Percentiles rank a stretch among this genome's conserved stretches.
These are phyloP conservation scores for Saccharomyces pastorianus DNA, from an alignment of 1,139 yeast genomes.

Conservation along the genomic window DNA sequence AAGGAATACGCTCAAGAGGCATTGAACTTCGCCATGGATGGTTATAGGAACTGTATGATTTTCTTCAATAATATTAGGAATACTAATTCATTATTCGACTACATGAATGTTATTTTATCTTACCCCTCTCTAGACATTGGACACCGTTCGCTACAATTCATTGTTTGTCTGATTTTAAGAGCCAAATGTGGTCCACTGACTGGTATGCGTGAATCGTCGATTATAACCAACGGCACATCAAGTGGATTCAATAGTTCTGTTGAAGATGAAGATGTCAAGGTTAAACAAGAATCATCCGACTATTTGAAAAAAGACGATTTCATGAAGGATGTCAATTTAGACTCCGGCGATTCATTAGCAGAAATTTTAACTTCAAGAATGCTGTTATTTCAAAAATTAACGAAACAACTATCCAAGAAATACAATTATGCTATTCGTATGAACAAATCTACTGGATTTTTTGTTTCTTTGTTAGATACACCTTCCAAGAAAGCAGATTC, in stretches of 20 bases:
- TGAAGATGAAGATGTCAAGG: slow-evolving; percentile 13
- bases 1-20: slow-evolving; percentile 36
- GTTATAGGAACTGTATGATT: slow-evolving; percentile 34
- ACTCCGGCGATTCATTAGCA: slow-evolving; percentile 33
- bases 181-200: slow-evolving; percentile 39
- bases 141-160: slow-evolving; percentile 44
- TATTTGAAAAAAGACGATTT: slow-evolving; percentile 12
- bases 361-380: slow-evolving; percentile 33
- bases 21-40: slow-evolving; percentile 35
- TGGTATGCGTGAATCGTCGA: slow-evolving; percentile 27
- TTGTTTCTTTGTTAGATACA: slow-evolving; percentile 35
- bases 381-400: slow-evolving; percentile 33
- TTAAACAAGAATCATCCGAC: slow-evolving; percentile 10
- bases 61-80: slow-evolving; percentile 30
- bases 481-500: slow-evolving; percentile 24
- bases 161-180: slow-evolving; percentile 43
- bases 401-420: slow-evolving; percentile 34
- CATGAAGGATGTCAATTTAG: slow-evolving; percentile 21
- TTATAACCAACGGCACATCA: slow-evolving; percentile 19
- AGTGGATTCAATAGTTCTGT: slow-evolving; percentile 14
- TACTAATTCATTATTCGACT: slow-evolving; percentile 33
- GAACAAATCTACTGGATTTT: slow-evolving; percentile 41
- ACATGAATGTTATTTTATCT: slow-evolving; percentile 38
- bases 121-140: slow-evolving; percentile 43
- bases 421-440: slow-evolving; percentile 52